These are phyloP conservation scores for Crithidia expoeki DNA, from an alignment of 208 protist genomes.

Conservation along the genomic window DNA sequence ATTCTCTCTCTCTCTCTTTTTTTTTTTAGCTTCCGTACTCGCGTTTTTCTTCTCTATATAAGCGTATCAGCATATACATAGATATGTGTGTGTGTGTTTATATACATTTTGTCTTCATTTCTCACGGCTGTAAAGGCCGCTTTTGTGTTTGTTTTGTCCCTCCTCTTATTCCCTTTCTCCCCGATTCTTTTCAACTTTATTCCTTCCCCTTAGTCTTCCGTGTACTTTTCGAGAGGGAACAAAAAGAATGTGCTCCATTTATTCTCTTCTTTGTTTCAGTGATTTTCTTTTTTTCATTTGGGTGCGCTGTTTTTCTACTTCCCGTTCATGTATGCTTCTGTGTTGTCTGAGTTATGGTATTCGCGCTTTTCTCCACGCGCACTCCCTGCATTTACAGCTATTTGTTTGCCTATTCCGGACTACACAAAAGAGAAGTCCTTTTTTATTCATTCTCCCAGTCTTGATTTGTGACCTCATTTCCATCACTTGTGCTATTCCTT, in stretches of 20 bases:
- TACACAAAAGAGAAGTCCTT: neutral
- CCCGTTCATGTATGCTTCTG: neutral
- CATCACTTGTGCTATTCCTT: neutral
- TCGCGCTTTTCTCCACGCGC: neutral
- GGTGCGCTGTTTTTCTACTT: neutral
- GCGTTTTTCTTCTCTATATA: neutral
- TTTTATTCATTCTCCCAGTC: constrained; percentile 1
- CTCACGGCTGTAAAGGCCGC: neutral
- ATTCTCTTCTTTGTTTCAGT: neutral
- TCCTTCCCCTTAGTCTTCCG: neutral
- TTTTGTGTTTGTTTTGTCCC: constrained; percentile 9
- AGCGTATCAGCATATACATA: neutral
- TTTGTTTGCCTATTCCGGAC: neutral
- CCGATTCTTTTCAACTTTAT: constrained; percentile 16
- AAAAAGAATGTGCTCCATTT: constrained; percentile 12
- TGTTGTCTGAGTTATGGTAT: constrained; percentile 3
- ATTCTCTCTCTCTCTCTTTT: neutral
- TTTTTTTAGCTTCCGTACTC: neutral
- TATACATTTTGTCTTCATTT: neutral
- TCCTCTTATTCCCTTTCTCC: constrained; percentile 12
- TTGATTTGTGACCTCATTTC: neutral
- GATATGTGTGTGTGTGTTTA: too few species aligned
- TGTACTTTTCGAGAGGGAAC: constrained; percentile 1
- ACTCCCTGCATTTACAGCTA: neutral
- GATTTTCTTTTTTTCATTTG: neutral